These are phyloP conservation scores for Russula sp. DNA, from an alignment of 768 basidiomycete genomes.

Conservation along the genomic window DNA sequence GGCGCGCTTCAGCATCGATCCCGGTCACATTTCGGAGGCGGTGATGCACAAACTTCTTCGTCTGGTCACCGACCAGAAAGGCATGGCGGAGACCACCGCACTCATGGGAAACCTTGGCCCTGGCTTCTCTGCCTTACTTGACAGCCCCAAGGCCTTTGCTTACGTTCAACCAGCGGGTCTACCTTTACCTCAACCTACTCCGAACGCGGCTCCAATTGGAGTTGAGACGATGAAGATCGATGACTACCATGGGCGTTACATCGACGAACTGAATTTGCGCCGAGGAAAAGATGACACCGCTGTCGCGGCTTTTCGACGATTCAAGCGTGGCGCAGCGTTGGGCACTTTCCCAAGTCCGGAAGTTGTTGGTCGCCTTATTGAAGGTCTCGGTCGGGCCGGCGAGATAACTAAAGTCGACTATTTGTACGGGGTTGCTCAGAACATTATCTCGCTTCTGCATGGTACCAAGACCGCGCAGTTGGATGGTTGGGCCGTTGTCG, in stretches of 20 bases:
- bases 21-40: slow-evolving; percentile 13
- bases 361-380: slow-evolving; percentile 61
- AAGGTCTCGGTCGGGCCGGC: slow-evolving; percentile 60
- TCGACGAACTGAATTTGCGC: slow-evolving; percentile 35
- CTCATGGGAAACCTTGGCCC: slow-evolving; percentile 28
- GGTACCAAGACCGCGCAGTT: slow-evolving; percentile 48
- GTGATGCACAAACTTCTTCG: slow-evolving; percentile 20
- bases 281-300: slow-evolving; percentile 33
- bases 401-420: slow-evolving; percentile 59
- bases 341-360: slow-evolving; percentile 51
- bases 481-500: slow-evolving; percentile 69
- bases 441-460: slow-evolving; percentile 49
- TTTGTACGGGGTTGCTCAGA: slow-evolving; percentile 68
- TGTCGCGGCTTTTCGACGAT: slow-evolving; percentile 47
- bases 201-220: slow-evolving; percentile 1
- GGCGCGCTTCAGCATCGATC: slow-evolving; percentile 17
- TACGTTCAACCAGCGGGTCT: slow-evolving; percentile 18
- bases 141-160: background rate
- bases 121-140: slow-evolving; percentile 42
- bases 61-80: slow-evolving; percentile 21
- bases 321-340: slow-evolving; percentile 45
- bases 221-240: slow-evolving; percentile 32
- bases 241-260: slow-evolving; percentile 34
- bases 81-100: slow-evolving; percentile 5
- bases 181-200: slow-evolving; percentile 14